Conservation (phyloP, 2,329 filamentous ascomycete species). For the Ophiosphaerella herpotricha region DNA sequence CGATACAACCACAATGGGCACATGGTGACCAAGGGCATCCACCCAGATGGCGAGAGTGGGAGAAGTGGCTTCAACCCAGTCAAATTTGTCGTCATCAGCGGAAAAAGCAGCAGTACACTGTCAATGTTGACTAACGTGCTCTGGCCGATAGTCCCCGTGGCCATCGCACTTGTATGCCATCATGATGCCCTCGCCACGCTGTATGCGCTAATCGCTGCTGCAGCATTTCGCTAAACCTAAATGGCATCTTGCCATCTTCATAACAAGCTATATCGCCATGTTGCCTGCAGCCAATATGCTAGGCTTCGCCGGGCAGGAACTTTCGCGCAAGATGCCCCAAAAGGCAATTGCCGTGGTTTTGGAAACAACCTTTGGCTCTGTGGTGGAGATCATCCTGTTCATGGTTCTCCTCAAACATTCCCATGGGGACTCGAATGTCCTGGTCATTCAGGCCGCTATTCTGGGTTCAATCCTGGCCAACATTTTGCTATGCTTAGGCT, state of each 20-base stretch:
- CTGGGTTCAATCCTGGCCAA: conserved; percentile 83
- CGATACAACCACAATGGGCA: conserved; percentile 53
- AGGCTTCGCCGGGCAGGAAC: conserved; percentile 73
- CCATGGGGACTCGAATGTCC: conserved; percentile 49
- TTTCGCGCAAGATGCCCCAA: conserved; percentile 71
- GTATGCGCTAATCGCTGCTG: conserved; percentile 5
- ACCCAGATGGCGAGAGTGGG: conserved; percentile 68
- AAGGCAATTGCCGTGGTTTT: conserved; percentile 70
- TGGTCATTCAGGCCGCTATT: conserved; percentile 83
- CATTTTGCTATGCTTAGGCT: conserved; percentile 76
- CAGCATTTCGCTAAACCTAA: conserved; percentile 60
- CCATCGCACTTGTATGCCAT: conserved; percentile 63
- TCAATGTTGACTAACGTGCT: conserved; percentile 71
- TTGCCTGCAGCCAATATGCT: conserved; percentile 75
- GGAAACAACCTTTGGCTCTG: conserved; percentile 66
- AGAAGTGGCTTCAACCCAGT: conserved; percentile 67
- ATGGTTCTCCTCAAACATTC: conserved; percentile 69
- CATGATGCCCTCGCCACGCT: too few relatives aligned
- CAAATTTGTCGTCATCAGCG: conserved; percentile 67
- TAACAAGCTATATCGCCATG: conserved; percentile 76
- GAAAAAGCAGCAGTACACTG: conserved; percentile 65
- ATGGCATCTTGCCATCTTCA: conserved; percentile 67
- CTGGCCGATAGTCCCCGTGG: conserved; percentile 75
- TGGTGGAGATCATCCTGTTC: conserved; percentile 84
- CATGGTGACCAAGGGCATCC: conserved; percentile 48